Conservation (phyloP, 805 yeast genomes). For the Candida glaebosa region DNA sequence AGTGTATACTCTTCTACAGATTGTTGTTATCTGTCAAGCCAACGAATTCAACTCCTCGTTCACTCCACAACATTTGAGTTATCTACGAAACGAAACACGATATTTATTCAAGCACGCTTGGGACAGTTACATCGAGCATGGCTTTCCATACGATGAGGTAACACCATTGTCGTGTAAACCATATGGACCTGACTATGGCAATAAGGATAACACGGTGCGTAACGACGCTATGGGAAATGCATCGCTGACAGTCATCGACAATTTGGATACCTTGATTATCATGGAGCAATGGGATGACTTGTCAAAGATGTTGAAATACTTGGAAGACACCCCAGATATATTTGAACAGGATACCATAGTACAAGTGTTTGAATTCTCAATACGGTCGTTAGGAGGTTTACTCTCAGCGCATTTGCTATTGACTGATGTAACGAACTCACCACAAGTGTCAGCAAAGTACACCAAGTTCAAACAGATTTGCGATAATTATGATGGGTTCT, state of each 20-base stretch:
- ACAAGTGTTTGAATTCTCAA: slow-evolving; percentile 85
- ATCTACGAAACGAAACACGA: slow-evolving; percentile 44
- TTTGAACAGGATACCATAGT: slow-evolving; percentile 68
- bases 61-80: slow-evolving; percentile 33
- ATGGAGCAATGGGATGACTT: slow-evolving; percentile 62
- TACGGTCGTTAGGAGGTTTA: slow-evolving; percentile 79
- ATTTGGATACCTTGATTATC: slow-evolving; percentile 74
- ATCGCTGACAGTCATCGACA: slow-evolving; percentile 74
- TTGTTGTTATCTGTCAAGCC: neutral
- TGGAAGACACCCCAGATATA: slow-evolving; percentile 34
- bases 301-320: slow-evolving; percentile 25
- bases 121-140: slow-evolving; percentile 62
- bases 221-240: slow-evolving; percentile 87
- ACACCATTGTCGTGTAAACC: slow-evolving; percentile 70
- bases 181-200: slow-evolving; percentile 57
- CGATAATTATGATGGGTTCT: slow-evolving; percentile 60
- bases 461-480: slow-evolving; percentile 23
- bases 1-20: slow-evolving; percentile 1
- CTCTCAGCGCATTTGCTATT: slow-evolving; percentile 66
- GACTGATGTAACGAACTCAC: slow-evolving; percentile 20
- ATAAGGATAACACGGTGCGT: slow-evolving; percentile 51
- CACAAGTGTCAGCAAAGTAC: slow-evolving; percentile 24
- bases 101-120: slow-evolving; percentile 71
- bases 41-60: slow-evolving; percentile 21
- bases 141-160: slow-evolving; percentile 81